Evolutionary conservation across 768 basidiomycete genomes (phyloP), one percentile per base, ranked within the genome.

Genomic region (Suillus occidentalis): DNA sequence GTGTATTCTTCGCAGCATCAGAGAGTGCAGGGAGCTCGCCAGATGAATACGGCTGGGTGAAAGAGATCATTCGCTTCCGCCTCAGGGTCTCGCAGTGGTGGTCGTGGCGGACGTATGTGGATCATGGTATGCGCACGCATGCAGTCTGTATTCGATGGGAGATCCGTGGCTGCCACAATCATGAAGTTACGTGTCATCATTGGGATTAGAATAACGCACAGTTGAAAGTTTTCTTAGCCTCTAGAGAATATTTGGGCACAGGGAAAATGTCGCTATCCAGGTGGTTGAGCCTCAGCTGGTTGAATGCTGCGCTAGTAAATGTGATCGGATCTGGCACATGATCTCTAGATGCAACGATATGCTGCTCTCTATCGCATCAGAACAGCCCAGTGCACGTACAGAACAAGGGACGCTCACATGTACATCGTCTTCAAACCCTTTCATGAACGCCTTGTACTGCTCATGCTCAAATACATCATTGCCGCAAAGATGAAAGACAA

Each of bases 391-490:
- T 39, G 7, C 22, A 57, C 14, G 14, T 5, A 22, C 13, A 53
- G 37, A 45, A 45, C 40, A 22, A 53, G 34, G 61, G 65, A 14
- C 10, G 79, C 87, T 55, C 70, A 97, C 91, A 70, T 91, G 80
- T 7, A 83, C 83, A 36, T 83, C 76, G 5, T 83, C 70, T 3
- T 84, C 83, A 69, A 95, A 94, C 0, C 80, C 79, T 36, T 79
- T 75, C 87, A 96, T 89, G 79, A 97, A 94, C 1, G 78, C 72
- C 66, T 83, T 82, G 74, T 96, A 97, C 60, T 83, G 77, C 43
- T 80, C 72, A 69, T 95, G 86, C 71, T 89, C 86, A 40, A 93
- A 73, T 10, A 97, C 91, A 39, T 39, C 50, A 50, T 50, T 31
- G 50, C 50, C 50, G 28, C 50, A 50, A 31, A 50, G 50, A 50